Conservation (phyloP, 1,284 basidiomycete genomes). For the Inonotus obliquus region DNA sequence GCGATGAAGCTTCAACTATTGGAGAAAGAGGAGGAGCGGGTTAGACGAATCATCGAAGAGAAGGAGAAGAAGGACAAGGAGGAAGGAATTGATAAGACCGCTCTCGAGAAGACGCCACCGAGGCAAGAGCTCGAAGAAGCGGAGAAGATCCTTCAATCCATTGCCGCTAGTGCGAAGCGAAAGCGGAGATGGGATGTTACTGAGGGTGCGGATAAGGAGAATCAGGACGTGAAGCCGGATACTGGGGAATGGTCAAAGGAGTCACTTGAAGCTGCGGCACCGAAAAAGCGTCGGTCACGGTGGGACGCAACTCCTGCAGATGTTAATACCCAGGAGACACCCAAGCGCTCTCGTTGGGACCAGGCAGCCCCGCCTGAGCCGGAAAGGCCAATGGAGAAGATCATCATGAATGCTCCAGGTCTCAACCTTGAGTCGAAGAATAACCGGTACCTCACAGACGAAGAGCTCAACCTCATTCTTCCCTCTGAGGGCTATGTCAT, state of each 20-base stretch:
- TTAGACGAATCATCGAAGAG: slow-evolving; percentile 83
- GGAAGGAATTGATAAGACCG: slow-evolving; percentile 78
- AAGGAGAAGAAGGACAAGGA: slow-evolving; percentile 78
- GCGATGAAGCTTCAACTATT: slow-evolving; percentile 90
- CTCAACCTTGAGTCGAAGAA: slow-evolving; percentile 88
- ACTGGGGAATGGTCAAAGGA: slow-evolving; percentile 71
- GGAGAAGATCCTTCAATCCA: slow-evolving; percentile 54
- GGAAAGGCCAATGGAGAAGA: slow-evolving; percentile 63
- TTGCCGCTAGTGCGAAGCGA: slow-evolving; percentile 58
- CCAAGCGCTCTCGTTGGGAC: slow-evolving; percentile 93
- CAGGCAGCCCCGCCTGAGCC: slow-evolving; percentile 62
- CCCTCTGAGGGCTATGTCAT: slow-evolving; percentile 87
- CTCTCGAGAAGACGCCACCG: slow-evolving; percentile 85
- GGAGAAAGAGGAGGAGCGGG: slow-evolving; percentile 90
- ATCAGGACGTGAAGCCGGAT: slow-evolving; percentile 51
- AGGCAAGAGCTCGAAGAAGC: slow-evolving; percentile 69
- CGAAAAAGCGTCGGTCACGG: slow-evolving; percentile 88
- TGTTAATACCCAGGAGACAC: slow-evolving; percentile 49
- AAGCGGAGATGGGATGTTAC: slow-evolving; percentile 87
- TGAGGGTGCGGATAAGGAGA: slow-evolving; percentile 47
- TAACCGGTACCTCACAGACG: slow-evolving; percentile 91
- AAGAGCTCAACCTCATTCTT: slow-evolving; percentile 90
- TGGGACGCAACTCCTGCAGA: slow-evolving; percentile 91
- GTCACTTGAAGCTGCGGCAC: slow-evolving; percentile 62
- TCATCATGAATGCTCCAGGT: slow-evolving; percentile 83